Base-by-base conservation (phyloP, 257 asterid genomes). In the Prunella vulgaris region DNA sequence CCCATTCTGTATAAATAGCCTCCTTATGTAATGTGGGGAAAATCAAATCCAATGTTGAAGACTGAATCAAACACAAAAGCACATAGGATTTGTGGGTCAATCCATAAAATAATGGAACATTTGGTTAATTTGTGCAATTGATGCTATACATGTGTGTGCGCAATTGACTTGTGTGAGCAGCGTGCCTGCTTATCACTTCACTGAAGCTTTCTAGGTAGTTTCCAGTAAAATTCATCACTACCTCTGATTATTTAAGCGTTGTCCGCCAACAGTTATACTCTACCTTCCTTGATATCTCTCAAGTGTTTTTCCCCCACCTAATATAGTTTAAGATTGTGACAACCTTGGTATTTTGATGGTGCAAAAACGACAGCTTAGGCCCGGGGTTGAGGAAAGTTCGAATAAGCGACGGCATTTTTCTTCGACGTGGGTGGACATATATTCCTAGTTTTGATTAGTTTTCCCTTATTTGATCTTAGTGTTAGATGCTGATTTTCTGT, bases 181-280 rank as follows among this genome's bases (percentile, higher is more conserved):
- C 71, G 74, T 75, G 74, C 74, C 75, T 62, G 35, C 78, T 82
- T 71, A 58, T 60, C 64, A 64, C 48, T 64, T 46, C 8, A 25
- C n/a, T 74, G 95, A 87, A 86, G 80, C 79, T 92, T 89, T 91
- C 76, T 49, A 17, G 75, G 87, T 49, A 76, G 80, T 80, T 91
- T 84, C 95, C 71, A 62, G 56, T 21, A 4, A n/a, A 61, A 40
- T 53, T 74, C 24, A 35, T 69, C 75, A 15, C 60, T 21, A 25
- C 15, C 5, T 25, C 2, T 10, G 7, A 12, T 58, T 73, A 44
- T 82, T 48, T 81, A 85, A 66, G 25, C 28, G 24, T 38, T 51
- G 72, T 24, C 72, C 74, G 76, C 71, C 76, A 63, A 52, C 78
- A 54, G 82, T 80, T 87, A 51, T 17, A 35, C 61, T 77, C 70